Conservation (phyloP, 2,329 filamentous ascomycete genomes). For the Monosporascus sp. region DNA sequence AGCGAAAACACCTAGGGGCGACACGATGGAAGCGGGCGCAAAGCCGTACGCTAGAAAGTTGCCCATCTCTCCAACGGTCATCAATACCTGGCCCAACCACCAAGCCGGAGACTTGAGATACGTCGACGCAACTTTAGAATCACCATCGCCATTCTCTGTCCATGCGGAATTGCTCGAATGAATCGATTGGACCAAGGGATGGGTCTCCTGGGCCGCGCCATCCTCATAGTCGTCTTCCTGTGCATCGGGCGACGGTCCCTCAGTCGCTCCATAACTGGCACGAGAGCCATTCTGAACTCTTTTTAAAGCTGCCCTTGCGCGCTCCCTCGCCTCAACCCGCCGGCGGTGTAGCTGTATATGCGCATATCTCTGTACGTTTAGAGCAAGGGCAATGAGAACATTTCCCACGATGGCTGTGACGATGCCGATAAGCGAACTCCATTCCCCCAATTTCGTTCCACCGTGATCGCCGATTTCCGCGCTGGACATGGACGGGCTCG, state of each 20-base stretch:
- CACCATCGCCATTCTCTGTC: constrained; percentile 31
- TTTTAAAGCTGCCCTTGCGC: constrained; percentile 49
- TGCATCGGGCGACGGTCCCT: constrained; percentile 16
- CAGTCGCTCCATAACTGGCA: constrained; percentile 24
- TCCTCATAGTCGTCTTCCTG: constrained; percentile 30
- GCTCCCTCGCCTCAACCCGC: constrained; percentile 52
- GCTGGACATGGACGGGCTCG: constrained; percentile 12
- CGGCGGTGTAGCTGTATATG: constrained; percentile 79
- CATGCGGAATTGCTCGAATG: constrained; percentile 38
- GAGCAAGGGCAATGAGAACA: constrained; percentile 85
- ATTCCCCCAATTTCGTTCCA: constrained; percentile 56
- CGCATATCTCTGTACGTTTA: constrained; percentile 95
- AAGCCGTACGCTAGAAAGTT: constrained; percentile 98
- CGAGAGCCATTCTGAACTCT: constrained; percentile 31
- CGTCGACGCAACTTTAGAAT: constrained; percentile 48
- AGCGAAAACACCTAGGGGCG: constrained; percentile 92
- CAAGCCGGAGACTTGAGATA: constrained; percentile 92
- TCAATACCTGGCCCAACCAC: constrained; percentile 92
- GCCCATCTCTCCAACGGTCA: constrained; percentile 87
- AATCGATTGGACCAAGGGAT: constrained; percentile 49
- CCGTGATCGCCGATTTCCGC: constrained; percentile 25
- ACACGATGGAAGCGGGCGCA: constrained; percentile 94
- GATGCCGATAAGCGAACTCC: constrained; percentile 95
- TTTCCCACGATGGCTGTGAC: constrained; percentile 90
- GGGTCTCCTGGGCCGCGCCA: constrained; percentile 36